phyloP scores from a whole-genome alignment of 2,329 filamentous ascomycete species.

The Achaetomium macrosporum region DNA sequence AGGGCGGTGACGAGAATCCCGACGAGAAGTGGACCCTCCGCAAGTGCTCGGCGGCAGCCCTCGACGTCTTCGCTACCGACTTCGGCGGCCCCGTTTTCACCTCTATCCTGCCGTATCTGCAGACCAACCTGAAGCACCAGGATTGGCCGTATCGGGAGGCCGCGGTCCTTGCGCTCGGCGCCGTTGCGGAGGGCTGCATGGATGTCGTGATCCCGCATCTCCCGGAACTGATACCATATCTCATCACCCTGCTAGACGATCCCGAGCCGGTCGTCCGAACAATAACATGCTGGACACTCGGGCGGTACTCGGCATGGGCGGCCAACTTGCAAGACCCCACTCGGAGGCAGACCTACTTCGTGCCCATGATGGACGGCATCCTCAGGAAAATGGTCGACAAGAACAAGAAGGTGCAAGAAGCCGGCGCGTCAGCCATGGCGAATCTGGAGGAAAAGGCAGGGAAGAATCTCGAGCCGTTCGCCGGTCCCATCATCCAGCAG shows the following conservation, averaged over 20 bases:
- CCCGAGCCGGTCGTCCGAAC: slow-evolving; percentile 84
- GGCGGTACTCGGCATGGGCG: slow-evolving; percentile 89
- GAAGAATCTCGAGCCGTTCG: slow-evolving; percentile 74
- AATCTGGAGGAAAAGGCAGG: slow-evolving; percentile 93
- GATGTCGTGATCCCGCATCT: slow-evolving; percentile 84
- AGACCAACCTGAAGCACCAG: slow-evolving; percentile 76
- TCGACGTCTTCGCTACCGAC: slow-evolving; percentile 89
- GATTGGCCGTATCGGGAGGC: slow-evolving; percentile 94
- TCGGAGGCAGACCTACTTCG: slow-evolving; percentile 73
- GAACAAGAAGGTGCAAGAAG: slow-evolving; percentile 98
- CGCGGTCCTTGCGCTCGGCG: slow-evolving; percentile 87
- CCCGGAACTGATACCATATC: slow-evolving; percentile 81
- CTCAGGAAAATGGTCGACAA: slow-evolving; percentile 89
- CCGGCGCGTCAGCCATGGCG: slow-evolving; percentile 90
- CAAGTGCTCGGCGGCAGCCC: slow-evolving; percentile 92
- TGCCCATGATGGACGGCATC: slow-evolving; percentile 96
- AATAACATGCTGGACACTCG: slow-evolving; percentile 97
- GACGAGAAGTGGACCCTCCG: slow-evolving; percentile 93
- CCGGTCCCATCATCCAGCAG: slow-evolving; percentile 81
- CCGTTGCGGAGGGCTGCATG: slow-evolving; percentile 92
- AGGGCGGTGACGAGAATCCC: slow-evolving; percentile 71
- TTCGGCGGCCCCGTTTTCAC: slow-evolving; percentile 86
- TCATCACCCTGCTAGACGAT: slow-evolving; percentile 80
- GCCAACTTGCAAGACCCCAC: slow-evolving; percentile 62
- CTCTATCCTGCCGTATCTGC: slow-evolving; percentile 86